Evolutionary conservation across 208 protist genomes (phyloP), one percentile per base, ranked within the genome.

Genomic region (Leishmania guyanensis): DNA sequence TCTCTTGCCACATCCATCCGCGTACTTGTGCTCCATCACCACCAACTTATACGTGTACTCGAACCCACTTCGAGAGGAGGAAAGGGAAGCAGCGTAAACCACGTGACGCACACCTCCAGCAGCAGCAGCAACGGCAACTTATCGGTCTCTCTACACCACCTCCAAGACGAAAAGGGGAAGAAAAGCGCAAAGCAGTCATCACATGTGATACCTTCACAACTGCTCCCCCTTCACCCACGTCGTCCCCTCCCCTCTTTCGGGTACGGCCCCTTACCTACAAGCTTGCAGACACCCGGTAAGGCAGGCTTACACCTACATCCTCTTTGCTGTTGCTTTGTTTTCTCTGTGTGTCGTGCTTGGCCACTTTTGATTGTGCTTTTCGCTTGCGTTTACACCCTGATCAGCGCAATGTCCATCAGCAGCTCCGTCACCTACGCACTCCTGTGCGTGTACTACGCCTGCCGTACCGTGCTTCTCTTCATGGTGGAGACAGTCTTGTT

Each of bases 371-470:
- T 10, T 54, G 1, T 46, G 1, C 10, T 26, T 36, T 1, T 20
- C 36, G 26, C 46, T 46, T 22, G 69, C 2, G 46, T 12, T 10
- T 20, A 51, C 46, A 51, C 46, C 9, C 46, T 65, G 22, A 17
- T 73, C 69, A 17, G 17, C 17, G 46, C 10, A 53, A 80, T 84
- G 81, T 39, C 75, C 26, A 17, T 80, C 39, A 39, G 22, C 70
- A 56, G 50, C 68, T 68, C 70, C 48, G 3, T 85, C 62, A 43
- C 36, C 22, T 81, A 85, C 77, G 77, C 29, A 12, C 48, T 80
- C 9, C 33, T 75, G 60, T 85, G 77, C 71, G 64, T 81, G 33
- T 85, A 78, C 62, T 85, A 81, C 77, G 82, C 77, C 29, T 39
- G 36, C 33, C 62, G 77, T 51, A 60, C 82, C 1, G 36, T 53